phyloP scores from a whole-genome alignment of 2,329 filamentous ascomycete genomes.

The Metarhizium sp. region DNA sequence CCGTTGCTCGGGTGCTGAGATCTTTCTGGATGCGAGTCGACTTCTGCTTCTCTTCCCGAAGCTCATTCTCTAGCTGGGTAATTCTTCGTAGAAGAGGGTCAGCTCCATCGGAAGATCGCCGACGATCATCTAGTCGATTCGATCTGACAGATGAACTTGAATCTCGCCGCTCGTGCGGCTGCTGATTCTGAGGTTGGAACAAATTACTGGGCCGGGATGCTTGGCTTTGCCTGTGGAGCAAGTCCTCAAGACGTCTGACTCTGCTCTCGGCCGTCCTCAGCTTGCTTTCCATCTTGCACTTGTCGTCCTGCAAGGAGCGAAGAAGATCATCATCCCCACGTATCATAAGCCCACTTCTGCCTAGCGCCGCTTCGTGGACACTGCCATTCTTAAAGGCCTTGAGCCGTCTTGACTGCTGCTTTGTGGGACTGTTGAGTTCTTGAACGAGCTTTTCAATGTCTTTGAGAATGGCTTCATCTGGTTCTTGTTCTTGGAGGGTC shows the following conservation, averaged over 20 bases:
- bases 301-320: slow-evolving; percentile 72
- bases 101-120: slow-evolving; percentile 35
- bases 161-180: slow-evolving; percentile 39
- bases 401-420: slow-evolving; percentile 75
- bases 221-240: slow-evolving; percentile 75
- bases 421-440: slow-evolving; percentile 73
- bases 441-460: slow-evolving; percentile 69
- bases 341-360: slow-evolving; percentile 76
- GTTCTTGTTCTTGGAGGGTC: slow-evolving; percentile 53
- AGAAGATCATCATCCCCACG: slow-evolving; percentile 81
- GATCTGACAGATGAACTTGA: slow-evolving; percentile 40
- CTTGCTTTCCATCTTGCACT: slow-evolving; percentile 62
- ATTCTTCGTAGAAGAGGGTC: slow-evolving; percentile 40
- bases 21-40: slow-evolving; percentile 62
- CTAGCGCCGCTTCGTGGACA: slow-evolving; percentile 79
- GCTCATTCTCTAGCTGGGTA: slow-evolving; percentile 65
- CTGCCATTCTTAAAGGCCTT: slow-evolving; percentile 97
- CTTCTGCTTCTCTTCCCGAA: slow-evolving; percentile 63
- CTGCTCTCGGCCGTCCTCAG: slow-evolving; percentile 80
- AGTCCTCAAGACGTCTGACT: slow-evolving; percentile 81
- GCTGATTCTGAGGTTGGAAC: slow-evolving; percentile 40
- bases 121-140: slow-evolving; percentile 32
- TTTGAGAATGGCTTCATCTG: slow-evolving; percentile 55
- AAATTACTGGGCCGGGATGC: slow-evolving; percentile 45
- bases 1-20: slow-evolving; percentile 45